Conservation (phyloP, 2,329 filamentous ascomycete species). For the Juglanconis sp. region DNA sequence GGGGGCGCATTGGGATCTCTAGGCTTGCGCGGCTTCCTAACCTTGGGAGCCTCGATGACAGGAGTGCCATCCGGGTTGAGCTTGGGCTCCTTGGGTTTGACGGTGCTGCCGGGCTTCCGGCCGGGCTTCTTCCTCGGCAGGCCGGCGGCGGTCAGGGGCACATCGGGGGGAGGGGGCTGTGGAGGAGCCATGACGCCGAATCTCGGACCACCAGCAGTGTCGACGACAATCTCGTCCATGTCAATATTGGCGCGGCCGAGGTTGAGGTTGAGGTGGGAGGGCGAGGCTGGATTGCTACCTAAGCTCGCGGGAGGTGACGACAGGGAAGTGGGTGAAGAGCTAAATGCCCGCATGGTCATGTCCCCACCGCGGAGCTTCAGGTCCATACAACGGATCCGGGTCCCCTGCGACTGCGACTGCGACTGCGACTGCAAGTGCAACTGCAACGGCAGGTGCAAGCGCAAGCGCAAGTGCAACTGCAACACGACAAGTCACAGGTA, state of each 20-base stretch:
- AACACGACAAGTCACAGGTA: no score
- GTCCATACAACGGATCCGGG: background rate
- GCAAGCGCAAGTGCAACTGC: no score
- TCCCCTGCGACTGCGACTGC: background rate
- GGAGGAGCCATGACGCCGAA: conserved; percentile 29
- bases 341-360: conserved; percentile 38
- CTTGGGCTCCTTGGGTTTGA: conserved; percentile 43
- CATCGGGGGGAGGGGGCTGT: conserved; percentile 33
- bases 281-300: conserved; percentile 47
- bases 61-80: conserved; percentile 33
- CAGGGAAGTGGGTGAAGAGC: conserved; percentile 46
- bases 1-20: conserved; percentile 58
- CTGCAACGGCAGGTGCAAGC: no score
- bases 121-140: conserved; percentile 62
- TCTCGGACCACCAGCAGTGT: conserved; percentile 33
- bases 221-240: conserved; percentile 50
- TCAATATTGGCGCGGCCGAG: conserved; percentile 33
- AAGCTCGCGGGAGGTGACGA: conserved; percentile 51
- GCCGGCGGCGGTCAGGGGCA: conserved; percentile 55
- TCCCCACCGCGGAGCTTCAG: conserved; percentile 22
- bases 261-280: conserved; percentile 34
- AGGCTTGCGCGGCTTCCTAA: conserved; percentile 53
- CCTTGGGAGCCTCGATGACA: conserved; percentile 44
- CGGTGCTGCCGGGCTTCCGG: conserved; percentile 58
- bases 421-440: background rate